Conservation (phyloP, 345 rosid species). For the Eucalyptus pauciflora region DNA sequence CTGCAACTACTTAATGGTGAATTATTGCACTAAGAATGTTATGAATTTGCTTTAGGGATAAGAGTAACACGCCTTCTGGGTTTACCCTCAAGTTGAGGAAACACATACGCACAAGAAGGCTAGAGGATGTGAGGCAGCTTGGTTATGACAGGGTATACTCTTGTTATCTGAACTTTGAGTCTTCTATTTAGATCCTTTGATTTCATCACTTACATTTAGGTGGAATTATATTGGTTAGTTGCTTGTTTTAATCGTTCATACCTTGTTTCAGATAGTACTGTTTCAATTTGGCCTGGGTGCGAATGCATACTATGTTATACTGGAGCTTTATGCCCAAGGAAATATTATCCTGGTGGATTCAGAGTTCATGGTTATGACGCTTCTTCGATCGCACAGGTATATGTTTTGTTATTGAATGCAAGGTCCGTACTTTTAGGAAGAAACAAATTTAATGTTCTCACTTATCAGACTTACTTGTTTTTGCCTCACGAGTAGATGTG, state of each 20-base stretch:
- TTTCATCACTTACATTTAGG: not conserved
- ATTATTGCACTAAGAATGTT: not conserved
- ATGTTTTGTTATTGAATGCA: not conserved
- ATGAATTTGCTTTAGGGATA: conserved; percentile 42
- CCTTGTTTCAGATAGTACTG: conserved; percentile 57
- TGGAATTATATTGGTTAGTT: not conserved
- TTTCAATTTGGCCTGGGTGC: conserved; percentile 90
- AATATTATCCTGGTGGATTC: conserved; percentile 90
- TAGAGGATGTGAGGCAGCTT: conserved; percentile 95
- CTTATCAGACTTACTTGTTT: not conserved
- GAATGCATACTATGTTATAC: conserved; percentile 81
- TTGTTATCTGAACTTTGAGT: not conserved
- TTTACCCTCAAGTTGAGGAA: conserved; percentile 89
- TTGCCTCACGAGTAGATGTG: not conserved
- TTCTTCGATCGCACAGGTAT: conserved; percentile 94
- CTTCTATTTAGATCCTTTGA: not conserved
- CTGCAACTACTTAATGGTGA: not conserved
- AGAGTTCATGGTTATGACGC: conserved; percentile 78
- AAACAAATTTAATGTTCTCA: not conserved
- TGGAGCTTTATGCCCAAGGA: conserved; percentile 99
- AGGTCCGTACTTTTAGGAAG: not conserved
- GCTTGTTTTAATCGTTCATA: not conserved
- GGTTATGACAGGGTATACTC: conserved; percentile 88
- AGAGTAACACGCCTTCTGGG: conserved; percentile 96
- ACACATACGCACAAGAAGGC: conserved; percentile 90